phyloP scores from a whole-genome alignment of 352 stramenopile species.

The Globisporangium paroecandrum region DNA sequence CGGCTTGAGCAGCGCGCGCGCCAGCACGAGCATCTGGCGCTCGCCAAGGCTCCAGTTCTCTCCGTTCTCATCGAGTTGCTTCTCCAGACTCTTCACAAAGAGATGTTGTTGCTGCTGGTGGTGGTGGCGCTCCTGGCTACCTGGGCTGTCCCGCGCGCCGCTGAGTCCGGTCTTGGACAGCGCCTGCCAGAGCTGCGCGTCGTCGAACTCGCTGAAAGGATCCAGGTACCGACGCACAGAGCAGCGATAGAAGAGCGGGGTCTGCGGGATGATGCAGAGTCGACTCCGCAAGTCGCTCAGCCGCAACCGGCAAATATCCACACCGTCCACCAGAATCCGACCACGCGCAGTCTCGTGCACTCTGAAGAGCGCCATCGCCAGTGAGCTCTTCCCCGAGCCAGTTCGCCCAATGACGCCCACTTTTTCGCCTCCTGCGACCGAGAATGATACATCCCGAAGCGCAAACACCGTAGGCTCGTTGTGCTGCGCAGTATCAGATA shows the following conservation, averaged over 20 bases:
- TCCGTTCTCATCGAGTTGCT: slow-evolving; percentile 47
- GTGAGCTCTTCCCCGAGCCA: slow-evolving; percentile 52
- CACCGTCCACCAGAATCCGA: slow-evolving; percentile 84
- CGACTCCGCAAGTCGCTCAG: slow-evolving; percentile 34
- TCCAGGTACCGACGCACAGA: slow-evolving; percentile 91
- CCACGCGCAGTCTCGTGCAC: slow-evolving; percentile 41
- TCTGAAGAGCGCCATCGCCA: slow-evolving; percentile 56
- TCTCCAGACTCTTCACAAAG: slow-evolving; percentile 21
- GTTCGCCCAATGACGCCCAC: slow-evolving; percentile 54
- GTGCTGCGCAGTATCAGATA: no score
- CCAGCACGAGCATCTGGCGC: slow-evolving; percentile 88
- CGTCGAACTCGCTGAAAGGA: slow-evolving; percentile 78
- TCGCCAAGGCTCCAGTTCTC: slow-evolving; percentile 89
- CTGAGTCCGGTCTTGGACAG: slow-evolving; percentile 39
- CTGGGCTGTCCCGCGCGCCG: not conserved
- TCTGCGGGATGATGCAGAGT: slow-evolving; percentile 77
- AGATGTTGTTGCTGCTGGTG: not conserved
- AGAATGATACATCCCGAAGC: slow-evolving; percentile 45
- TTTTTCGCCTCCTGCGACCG: slow-evolving; percentile 37
- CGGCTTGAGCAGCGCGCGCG: slow-evolving; percentile 78
- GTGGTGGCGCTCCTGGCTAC: not conserved
- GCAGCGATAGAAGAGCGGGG: slow-evolving; percentile 91
- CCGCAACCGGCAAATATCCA: slow-evolving; percentile 57
- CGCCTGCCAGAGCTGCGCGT: slow-evolving; percentile 47
- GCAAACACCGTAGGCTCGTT: slow-evolving; percentile 10